Percentiles rank a stretch among this genome's conserved stretches.
These are phyloP conservation scores for Dovyalis caffra DNA, from an alignment of 345 rosid species.

Conservation along the genomic window DNA sequence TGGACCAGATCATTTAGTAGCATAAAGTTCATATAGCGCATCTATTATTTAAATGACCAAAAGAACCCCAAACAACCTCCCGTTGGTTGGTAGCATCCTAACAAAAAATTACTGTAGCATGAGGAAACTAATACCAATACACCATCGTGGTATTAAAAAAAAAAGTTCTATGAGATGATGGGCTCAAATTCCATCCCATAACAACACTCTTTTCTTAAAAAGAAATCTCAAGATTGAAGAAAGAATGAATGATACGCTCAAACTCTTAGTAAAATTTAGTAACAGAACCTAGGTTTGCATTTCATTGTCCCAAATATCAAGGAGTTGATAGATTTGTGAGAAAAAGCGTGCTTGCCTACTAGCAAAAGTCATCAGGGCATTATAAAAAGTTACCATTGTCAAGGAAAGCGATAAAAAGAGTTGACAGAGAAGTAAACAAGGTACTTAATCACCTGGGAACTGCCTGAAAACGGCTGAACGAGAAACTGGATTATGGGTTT, in stretches of 20 bases:
- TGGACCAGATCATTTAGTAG: background rate
- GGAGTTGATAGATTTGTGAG: background rate
- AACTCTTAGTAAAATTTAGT: background rate
- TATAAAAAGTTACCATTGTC: background rate
- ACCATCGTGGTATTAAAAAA: background rate
- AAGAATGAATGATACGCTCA: background rate
- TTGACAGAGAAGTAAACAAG: constrained; percentile 1
- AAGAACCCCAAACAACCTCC: background rate
- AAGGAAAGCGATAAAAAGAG: background rate
- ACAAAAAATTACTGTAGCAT: background rate
- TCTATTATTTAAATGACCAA: background rate
- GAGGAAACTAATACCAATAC: background rate
- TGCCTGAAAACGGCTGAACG: constrained; percentile 23
- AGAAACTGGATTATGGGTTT: constrained; percentile 20
- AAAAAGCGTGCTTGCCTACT: background rate
- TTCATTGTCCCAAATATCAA: background rate
- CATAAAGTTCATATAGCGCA: constrained; percentile 3
- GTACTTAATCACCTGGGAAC: constrained; percentile 34
- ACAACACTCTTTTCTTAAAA: no score
- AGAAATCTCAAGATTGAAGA: background rate
- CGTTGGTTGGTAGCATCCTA: background rate
- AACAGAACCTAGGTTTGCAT: background rate
- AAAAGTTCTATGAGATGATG: background rate
- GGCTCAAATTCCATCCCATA: no score
- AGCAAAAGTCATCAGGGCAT: background rate